A percentile compares a stretch with the other conserved stretches of the same genome.
Conservation (phyloP, 2,329 filamentous ascomycete genomes). For the Cyphellophora attinorum region DNA sequence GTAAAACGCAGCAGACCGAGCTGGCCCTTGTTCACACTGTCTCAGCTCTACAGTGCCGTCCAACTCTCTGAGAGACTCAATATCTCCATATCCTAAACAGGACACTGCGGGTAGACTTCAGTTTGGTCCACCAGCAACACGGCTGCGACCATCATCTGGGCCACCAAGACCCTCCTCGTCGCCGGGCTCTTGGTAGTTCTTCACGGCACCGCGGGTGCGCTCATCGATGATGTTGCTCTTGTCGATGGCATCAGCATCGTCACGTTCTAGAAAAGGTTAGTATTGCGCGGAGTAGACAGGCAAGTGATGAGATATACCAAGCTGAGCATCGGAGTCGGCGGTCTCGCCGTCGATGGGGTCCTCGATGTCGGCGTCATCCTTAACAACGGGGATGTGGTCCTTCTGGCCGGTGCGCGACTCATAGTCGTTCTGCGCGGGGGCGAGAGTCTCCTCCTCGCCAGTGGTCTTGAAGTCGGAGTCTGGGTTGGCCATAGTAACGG, state of each 20-base stretch:
- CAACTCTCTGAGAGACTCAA: too few relatives aligned
- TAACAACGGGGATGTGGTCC: conserved; percentile 34
- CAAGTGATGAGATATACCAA: conserved; percentile 36
- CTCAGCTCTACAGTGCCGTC: too few relatives aligned
- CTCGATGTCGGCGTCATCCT: conserved; percentile 36
- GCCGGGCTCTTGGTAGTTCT: conserved; percentile 41
- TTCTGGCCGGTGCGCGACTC: conserved; percentile 36
- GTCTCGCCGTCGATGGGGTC: conserved; percentile 33
- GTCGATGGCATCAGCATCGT: conserved; percentile 42
- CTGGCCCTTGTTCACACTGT: too few relatives aligned
- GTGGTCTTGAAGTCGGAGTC: too few relatives aligned
- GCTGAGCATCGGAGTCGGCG: conserved; percentile 37
- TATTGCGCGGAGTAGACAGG: not conserved
- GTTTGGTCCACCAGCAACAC: conserved; percentile 6
- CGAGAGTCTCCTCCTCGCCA: conserved; percentile 14
- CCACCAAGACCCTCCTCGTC: conserved; percentile 39
- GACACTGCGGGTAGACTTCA: too few relatives aligned
- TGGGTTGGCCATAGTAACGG: too few relatives aligned
- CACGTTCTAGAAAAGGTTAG: conserved; percentile 15
- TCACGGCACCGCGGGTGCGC: conserved; percentile 38
- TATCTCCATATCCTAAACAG: conserved; percentile 1
- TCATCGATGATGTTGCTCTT: conserved; percentile 36
- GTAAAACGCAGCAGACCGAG: too few relatives aligned
- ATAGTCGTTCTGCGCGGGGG: conserved; percentile 35
- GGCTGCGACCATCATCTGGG: conserved; percentile 11